A percentile compares a stretch with the other conserved stretches of the same genome.
phyloP scores from a whole-genome alignment of 2,329 filamentous ascomycete genomes.

The Aspergillus niger region DNA sequence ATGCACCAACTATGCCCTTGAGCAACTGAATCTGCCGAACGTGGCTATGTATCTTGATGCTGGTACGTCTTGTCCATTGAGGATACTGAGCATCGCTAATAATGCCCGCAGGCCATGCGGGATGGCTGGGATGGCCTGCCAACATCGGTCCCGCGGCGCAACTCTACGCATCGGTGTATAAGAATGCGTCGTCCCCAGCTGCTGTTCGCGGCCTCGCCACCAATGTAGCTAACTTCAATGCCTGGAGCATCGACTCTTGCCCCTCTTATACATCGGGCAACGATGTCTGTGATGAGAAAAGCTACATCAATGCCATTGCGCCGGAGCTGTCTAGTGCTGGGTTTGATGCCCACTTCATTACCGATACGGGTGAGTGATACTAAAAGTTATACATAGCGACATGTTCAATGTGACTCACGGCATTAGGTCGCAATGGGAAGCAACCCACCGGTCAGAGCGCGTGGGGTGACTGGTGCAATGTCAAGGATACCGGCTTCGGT shows the following conservation, averaged over 20 bases:
- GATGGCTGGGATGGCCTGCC: conserved; percentile 65
- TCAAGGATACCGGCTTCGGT: conserved; percentile 65
- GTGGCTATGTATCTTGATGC: conserved; percentile 66
- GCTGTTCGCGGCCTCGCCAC: conserved; percentile 57
- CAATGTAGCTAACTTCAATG: conserved; percentile 63
- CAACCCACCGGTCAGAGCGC: conserved; percentile 58
- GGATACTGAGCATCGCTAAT: background rate
- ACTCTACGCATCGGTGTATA: conserved; percentile 52
- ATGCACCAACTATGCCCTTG: conserved; percentile 58
- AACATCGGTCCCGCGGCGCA: conserved; percentile 57
- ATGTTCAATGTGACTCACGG: background rate
- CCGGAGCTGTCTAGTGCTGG: conserved; percentile 51
- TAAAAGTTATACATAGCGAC: background rate
- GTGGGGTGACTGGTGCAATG: conserved; percentile 71
- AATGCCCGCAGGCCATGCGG: conserved; percentile 51
- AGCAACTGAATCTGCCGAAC: conserved; percentile 60
- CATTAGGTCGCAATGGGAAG: conserved; percentile 60
- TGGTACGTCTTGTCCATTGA: conserved; percentile 34
- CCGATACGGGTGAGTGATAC: conserved; percentile 50
- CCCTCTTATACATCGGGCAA: conserved; percentile 49
- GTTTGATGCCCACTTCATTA: conserved; percentile 59
- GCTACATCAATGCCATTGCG: conserved; percentile 54
- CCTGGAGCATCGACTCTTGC: conserved; percentile 50
- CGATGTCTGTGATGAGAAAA: conserved; percentile 56
- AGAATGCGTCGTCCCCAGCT: conserved; percentile 49